Evolutionary conservation across 345 rosid genomes (phyloP).

Genomic region (Bruguiera parviflora): DNA sequence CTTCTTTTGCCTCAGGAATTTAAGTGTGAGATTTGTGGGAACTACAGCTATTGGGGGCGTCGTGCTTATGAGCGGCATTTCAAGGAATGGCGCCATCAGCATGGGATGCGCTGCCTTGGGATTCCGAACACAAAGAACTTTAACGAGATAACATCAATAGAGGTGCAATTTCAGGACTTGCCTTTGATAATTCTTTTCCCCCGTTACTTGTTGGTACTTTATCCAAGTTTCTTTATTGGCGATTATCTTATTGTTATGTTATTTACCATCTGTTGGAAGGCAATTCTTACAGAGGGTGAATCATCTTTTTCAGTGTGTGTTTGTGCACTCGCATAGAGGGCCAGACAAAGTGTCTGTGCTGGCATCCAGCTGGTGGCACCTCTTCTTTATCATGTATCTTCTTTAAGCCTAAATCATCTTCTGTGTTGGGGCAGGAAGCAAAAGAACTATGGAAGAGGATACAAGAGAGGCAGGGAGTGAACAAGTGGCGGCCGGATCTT

Average conservation of each 20-base stretch:
- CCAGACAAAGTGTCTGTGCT: neutral
- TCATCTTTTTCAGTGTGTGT: neutral
- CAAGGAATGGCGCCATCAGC: slow-evolving; percentile 98
- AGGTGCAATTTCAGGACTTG: slow-evolving; percentile 34
- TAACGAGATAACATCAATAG: slow-evolving; percentile 89
- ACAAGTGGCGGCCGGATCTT: slow-evolving; percentile 98
- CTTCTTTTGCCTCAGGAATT: slow-evolving; percentile 54
- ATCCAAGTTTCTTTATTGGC: neutral
- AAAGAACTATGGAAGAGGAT: slow-evolving; percentile 90
- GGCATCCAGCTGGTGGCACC: neutral
- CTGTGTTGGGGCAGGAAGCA: slow-evolving; percentile 60
- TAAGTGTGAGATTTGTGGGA: slow-evolving; percentile 94
- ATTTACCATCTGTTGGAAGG: no score
- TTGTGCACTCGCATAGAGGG: neutral
- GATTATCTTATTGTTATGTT: neutral
- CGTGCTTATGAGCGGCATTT: slow-evolving; percentile 97
- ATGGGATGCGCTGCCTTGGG: slow-evolving; percentile 98
- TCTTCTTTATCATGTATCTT: neutral
- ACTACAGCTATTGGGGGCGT: slow-evolving; percentile 96
- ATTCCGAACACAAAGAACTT: slow-evolving; percentile 99
- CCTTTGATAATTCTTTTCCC: neutral
- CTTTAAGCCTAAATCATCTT: neutral
- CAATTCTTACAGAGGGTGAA: neutral
- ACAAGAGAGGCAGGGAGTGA: slow-evolving; percentile 78
- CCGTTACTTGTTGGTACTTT: neutral